A percentile compares a stretch with the other conserved stretches of the same genome.
Evolutionary conservation across 2,329 filamentous ascomycete species (phyloP).

Genomic region (Rugonectria rugulosa): DNA sequence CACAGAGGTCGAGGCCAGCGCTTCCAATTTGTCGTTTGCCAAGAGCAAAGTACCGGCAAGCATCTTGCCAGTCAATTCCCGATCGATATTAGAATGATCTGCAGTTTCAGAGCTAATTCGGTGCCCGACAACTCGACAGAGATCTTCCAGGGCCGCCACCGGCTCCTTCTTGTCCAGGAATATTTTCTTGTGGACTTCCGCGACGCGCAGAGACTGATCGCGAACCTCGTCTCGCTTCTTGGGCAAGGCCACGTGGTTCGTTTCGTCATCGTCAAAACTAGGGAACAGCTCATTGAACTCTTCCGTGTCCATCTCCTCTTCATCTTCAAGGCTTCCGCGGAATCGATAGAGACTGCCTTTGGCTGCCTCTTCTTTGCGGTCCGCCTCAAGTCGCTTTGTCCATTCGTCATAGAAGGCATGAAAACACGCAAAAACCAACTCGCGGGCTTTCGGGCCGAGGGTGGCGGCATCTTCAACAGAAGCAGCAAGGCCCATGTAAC

Average conservation of each 20-base stretch:
- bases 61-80: conserved; percentile 58
- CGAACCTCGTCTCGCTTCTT: conserved; percentile 54
- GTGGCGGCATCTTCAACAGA: conserved; percentile 57
- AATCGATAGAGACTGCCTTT: conserved; percentile 85
- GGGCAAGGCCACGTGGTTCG: conserved; percentile 42
- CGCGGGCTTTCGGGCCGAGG: conserved; percentile 53
- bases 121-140: conserved; percentile 54
- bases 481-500: conserved; percentile 43
- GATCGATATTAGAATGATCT: conserved; percentile 40
- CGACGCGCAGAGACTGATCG: conserved; percentile 66
- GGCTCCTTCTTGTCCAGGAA: conserved; percentile 55
- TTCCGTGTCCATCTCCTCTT: conserved; percentile 75
- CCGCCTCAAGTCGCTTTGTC: conserved; percentile 77
- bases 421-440: conserved; percentile 70
- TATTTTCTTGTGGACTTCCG: conserved; percentile 65
- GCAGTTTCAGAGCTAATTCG: conserved; percentile 42
- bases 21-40: conserved; percentile 66
- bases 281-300: conserved; percentile 87
- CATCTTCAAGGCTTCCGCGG: conserved; percentile 77
- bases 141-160: conserved; percentile 50
- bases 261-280: conserved; percentile 67
- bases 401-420: conserved; percentile 80
- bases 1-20: conserved; percentile 48
- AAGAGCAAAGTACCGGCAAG: conserved; percentile 72
- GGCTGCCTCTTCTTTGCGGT: conserved; percentile 76